Evolutionary conservation across 495 filamentous ascomycete genomes (phyloP), one percentile per base, ranked within the genome.

Genomic region (Parathielavia hyrcaniae): DNA sequence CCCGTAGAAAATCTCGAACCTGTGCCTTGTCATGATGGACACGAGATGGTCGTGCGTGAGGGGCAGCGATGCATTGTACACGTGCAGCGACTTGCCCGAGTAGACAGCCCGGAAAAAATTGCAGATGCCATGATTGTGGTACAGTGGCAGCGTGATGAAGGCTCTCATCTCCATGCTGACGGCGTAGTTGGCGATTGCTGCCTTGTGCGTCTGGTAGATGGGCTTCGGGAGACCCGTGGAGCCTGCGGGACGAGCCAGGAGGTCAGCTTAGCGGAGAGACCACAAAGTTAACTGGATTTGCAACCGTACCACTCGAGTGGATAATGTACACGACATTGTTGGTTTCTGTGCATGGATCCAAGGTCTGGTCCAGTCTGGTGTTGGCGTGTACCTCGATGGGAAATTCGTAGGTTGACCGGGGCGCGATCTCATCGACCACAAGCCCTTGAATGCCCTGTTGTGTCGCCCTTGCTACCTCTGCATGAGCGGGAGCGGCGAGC

Each of bases 141-240:
- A 50, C 32, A 35, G 34, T n/a, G 48, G 48, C n/a, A 50, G 48
- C n/a, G 48, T 35, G 48, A 38, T 50, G 48, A 50, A 50, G 32
- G 32, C 34, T 8, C 19, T 20, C 48, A 50, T 38, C 1, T 36
- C 32, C 32, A 36, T 36, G n/a, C 48, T 36, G 9, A 38, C 32
- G 1, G 34, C 32, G 4, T 35, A 35, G 32, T 50, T 35, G 32
- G 48, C 34, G 12, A 50, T 32, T 4, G 34, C 32, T 14, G 48
- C 48, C 9, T 36, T 19, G 34, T 50, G 48, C 8, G 32, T 50
- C 34, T 38, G 32, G 5, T 35, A 38, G 13, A 50, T 36, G 30
- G 48, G 48, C 48, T 50, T 50, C 32, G 48, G 48, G 11, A 50
- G 48, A 5, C 32, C 48, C 10, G 48, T 50, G 32, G 47, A 50